Evolutionary conservation across 495 filamentous ascomycete genomes (phyloP).

Genomic region (Penicillium bialowiezense): DNA sequence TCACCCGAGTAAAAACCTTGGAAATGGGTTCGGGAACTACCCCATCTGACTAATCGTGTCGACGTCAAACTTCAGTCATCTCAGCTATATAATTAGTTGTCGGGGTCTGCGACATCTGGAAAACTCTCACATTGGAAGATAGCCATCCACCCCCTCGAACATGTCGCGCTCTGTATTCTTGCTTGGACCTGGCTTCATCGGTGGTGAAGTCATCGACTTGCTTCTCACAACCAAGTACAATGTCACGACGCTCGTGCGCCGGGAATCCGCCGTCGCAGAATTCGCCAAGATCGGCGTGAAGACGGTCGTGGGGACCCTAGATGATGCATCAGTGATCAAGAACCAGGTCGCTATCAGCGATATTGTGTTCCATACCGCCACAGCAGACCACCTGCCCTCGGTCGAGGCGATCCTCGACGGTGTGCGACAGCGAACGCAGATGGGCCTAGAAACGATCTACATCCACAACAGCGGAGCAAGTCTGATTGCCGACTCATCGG

Average conservation of each 20-base stretch:
- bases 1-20: no score
- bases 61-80: neutral
- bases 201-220: conserved; percentile 34
- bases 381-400: conserved; percentile 32
- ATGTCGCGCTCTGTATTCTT: conserved; percentile 24
- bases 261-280: conserved; percentile 17
- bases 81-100: neutral
- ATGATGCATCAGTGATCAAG: conserved; percentile 27
- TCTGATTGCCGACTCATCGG: conserved; percentile 17
- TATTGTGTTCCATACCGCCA: conserved; percentile 39
- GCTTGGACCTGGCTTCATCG: conserved; percentile 40
- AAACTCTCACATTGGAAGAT: no score
- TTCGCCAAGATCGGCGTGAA: conserved; percentile 18
- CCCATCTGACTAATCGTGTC: neutral
- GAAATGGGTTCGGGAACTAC: neutral
- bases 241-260: conserved; percentile 31
- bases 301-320: conserved; percentile 25
- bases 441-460: conserved; percentile 27
- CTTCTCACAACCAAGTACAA: conserved; percentile 29
- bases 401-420: conserved; percentile 32
- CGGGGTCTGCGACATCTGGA: no score
- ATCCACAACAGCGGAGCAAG: conserved; percentile 39
- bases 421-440: conserved; percentile 24
- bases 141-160: no score
- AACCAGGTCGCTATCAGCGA: conserved; percentile 23